These are phyloP conservation scores for Trichomonascaceae sp. DNA, from an alignment of 1,139 yeast species.

Conservation along the genomic window DNA sequence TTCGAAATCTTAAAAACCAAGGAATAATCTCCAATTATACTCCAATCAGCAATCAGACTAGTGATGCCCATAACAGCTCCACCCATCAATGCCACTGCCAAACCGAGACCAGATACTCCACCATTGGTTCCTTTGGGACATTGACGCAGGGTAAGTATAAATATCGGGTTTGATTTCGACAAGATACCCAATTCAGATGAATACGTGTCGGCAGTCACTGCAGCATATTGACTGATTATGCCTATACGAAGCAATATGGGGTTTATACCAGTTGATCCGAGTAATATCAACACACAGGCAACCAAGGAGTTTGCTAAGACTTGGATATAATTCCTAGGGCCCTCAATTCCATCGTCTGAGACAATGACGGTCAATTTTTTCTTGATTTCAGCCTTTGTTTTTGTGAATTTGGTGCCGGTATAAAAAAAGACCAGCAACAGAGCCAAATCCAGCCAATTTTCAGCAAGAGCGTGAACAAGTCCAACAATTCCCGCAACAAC, in stretches of 20 bases:
- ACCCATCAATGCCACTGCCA: constrained; percentile 37
- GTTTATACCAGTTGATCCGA: constrained; percentile 10
- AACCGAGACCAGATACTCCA: constrained; percentile 39
- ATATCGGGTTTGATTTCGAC: constrained; percentile 35
- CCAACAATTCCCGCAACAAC: constrained; percentile 38
- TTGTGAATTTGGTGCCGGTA: constrained; percentile 40
- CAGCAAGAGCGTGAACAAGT: constrained; percentile 33
- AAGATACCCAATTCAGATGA: constrained; percentile 46
- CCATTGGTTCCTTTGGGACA: constrained; percentile 50
- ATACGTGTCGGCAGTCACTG: constrained; percentile 46
- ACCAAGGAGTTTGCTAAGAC: constrained; percentile 40
- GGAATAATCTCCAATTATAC: constrained; percentile 15
- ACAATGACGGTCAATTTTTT: constrained; percentile 24
- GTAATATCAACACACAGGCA: constrained; percentile 28
- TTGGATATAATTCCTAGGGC: constrained; percentile 37
- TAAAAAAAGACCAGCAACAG: constrained; percentile 37
- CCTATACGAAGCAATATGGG: constrained; percentile 27
- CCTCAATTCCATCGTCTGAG: constrained; percentile 16
- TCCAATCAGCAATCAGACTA: constrained; percentile 20
- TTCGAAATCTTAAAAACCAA: not conserved
- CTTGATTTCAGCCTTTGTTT: constrained; percentile 32
- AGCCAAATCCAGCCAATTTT: constrained; percentile 34
- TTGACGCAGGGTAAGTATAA: constrained; percentile 38
- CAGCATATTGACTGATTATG: constrained; percentile 40
- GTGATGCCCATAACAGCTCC: constrained; percentile 35